phyloP scores from a whole-genome alignment of 345 rosid genomes.

The Heritiera littoralis region DNA sequence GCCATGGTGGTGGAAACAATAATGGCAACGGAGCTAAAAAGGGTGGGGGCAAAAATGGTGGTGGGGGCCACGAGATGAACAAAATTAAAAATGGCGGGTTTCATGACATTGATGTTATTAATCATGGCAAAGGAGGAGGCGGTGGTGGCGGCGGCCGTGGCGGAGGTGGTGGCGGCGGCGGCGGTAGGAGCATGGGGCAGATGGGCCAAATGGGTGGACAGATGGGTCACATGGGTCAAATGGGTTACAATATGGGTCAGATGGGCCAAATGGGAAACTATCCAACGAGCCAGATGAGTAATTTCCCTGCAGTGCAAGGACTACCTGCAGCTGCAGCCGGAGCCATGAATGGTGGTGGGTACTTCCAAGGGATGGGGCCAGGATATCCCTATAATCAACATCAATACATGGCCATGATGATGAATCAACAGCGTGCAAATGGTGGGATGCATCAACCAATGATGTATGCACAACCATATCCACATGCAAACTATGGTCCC shows the following conservation, averaged over 20 bases:
- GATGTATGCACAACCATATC: conserved; percentile 74
- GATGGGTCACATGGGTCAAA: conserved; percentile 27
- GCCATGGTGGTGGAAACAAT: conserved; percentile 35
- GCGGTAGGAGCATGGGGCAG: conserved; percentile 31
- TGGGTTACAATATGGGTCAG: conserved; percentile 24
- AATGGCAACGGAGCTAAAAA: conserved; percentile 54
- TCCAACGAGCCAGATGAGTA: conserved; percentile 47
- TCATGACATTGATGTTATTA: conserved; percentile 47
- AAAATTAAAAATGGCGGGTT: conserved; percentile 44
- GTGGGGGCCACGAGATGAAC: conserved; percentile 40
- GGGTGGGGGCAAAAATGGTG: conserved; percentile 49
- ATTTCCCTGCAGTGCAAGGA: conserved; percentile 70
- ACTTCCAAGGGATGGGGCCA: conserved; percentile 50
- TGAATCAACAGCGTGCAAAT: conserved; percentile 51
- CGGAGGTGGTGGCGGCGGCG: conserved; percentile 19
- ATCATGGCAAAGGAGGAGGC: conserved; percentile 37
- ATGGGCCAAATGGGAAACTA: conserved; percentile 37
- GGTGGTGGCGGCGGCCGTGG: conserved; percentile 30
- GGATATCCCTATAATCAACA: conserved; percentile 64
- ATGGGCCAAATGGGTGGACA: conserved; percentile 33
- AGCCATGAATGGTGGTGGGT: conserved; percentile 50
- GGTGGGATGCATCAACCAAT: conserved; percentile 80
- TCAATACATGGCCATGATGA: conserved; percentile 67
- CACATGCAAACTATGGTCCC: conserved; percentile 56
- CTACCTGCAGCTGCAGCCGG: conserved; percentile 42